phyloP scores from a whole-genome alignment of 2,329 filamentous ascomycete genomes.

The Parastagonospora nodorum region DNA sequence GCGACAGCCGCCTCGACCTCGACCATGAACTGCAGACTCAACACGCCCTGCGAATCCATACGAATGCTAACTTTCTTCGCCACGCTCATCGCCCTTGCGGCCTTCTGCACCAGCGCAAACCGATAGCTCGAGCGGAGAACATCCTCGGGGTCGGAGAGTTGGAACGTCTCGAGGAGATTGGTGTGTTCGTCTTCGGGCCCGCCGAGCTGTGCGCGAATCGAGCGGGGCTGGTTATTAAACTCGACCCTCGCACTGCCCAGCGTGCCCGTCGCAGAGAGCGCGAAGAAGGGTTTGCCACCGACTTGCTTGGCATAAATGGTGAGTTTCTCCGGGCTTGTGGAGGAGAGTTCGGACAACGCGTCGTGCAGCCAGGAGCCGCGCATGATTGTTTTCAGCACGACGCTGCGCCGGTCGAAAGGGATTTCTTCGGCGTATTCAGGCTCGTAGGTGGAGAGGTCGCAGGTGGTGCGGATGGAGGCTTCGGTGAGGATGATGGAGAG shows the following conservation, averaged over 20 bases:
- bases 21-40: slow-evolving; percentile 96
- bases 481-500: slow-evolving; percentile 88
- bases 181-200: slow-evolving; percentile 8
- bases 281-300: slow-evolving; percentile 65
- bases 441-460: slow-evolving; percentile 87
- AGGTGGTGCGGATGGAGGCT: slow-evolving; percentile 72
- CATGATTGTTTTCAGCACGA: slow-evolving; percentile 95
- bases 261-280: slow-evolving; percentile 68
- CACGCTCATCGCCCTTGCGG: slow-evolving; percentile 88
- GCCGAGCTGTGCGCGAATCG: slow-evolving; percentile 16
- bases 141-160: slow-evolving; percentile 52
- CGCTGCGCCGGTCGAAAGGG: slow-evolving; percentile 78
- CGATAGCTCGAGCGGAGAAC: slow-evolving; percentile 70
- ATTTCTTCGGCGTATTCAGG: slow-evolving; percentile 72
- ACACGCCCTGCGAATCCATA: slow-evolving; percentile 83
- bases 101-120: slow-evolving; percentile 83
- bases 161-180: slow-evolving; percentile 73
- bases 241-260: slow-evolving; percentile 66
- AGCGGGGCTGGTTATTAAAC: slow-evolving; percentile 55
- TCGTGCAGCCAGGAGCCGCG: slow-evolving; percentile 74
- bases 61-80: slow-evolving; percentile 91
- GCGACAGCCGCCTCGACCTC: slow-evolving; percentile 65
- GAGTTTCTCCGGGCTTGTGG: slow-evolving; percentile 73
- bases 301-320: slow-evolving; percentile 57
- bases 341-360: slow-evolving; percentile 69